Conservation (phyloP, 768 basidiomycete genomes). For the Pisolithus marmoratus region DNA sequence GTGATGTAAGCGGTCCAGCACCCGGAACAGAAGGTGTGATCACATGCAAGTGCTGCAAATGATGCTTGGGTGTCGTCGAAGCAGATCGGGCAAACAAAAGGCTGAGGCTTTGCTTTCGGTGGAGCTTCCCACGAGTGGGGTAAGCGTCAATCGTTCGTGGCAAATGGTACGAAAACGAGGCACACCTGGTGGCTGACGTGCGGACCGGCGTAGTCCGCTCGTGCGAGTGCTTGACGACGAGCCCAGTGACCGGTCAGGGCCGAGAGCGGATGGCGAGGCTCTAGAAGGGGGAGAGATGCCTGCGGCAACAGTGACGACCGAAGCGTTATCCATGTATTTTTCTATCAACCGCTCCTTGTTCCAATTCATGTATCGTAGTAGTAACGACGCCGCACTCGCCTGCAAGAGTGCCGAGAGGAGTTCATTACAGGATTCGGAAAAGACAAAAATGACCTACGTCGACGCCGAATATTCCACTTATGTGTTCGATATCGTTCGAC, state of each 20-base stretch:
- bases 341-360: constrained; percentile 96
- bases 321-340: constrained; percentile 92
- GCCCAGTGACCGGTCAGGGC: constrained; percentile 30
- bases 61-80: constrained; percentile 74
- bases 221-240: constrained; percentile 20
- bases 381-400: constrained; percentile 64
- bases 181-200: constrained; percentile 24
- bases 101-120: constrained; percentile 28
- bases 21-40: constrained; percentile 74
- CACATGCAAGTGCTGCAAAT: constrained; percentile 71
- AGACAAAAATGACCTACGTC: constrained; percentile 57
- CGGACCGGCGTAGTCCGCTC: constrained; percentile 21
- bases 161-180: not conserved
- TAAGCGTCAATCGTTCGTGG: not conserved
- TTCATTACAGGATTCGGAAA: not conserved
- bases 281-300: constrained; percentile 49
- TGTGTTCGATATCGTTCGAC: constrained; percentile 75
- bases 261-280: constrained; percentile 17
- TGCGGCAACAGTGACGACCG: constrained; percentile 63
- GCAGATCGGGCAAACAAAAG: constrained; percentile 92
- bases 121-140: constrained; percentile 7
- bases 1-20: constrained; percentile 82
- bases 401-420: constrained; percentile 22
- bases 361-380: constrained; percentile 85
- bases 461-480: constrained; percentile 81